phyloP scores from a whole-genome alignment of 768 basidiomycete species.

The Naganishia friedmannii region DNA sequence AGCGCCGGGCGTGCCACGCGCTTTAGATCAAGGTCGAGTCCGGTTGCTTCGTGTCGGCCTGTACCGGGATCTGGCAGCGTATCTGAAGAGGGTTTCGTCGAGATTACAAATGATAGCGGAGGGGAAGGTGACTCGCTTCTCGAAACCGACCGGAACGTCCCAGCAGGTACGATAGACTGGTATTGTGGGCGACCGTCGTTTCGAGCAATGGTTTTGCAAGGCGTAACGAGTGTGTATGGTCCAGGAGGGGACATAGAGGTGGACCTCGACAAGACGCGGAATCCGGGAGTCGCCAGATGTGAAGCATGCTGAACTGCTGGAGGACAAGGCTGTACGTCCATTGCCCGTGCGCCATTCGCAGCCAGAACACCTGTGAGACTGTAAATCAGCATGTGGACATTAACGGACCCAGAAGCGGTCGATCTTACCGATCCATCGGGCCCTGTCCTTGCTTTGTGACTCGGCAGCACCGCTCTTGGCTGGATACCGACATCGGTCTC shows the following conservation, averaged over 20 bases:
- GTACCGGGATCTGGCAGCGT: not conserved
- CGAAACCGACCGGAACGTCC: not conserved
- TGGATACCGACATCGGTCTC: not conserved
- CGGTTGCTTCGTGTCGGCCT: not conserved
- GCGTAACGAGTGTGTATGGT: not conserved
- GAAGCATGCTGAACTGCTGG: not conserved
- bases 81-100: not conserved
- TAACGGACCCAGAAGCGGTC: not conserved
- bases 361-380: slow-evolving; percentile 33
- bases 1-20: not conserved
- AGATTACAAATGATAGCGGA: not conserved
- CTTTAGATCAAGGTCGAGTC: not conserved
- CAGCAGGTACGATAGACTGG: not conserved
- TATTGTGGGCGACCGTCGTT: not conserved
- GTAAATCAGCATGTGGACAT: not conserved
- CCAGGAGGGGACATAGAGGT: not conserved
- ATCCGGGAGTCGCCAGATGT: not conserved
- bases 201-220: not conserved
- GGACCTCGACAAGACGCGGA: slow-evolving; percentile 9
- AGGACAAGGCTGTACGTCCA: slow-evolving; percentile 40
- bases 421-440: slow-evolving; percentile 50
- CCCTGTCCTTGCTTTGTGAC: slow-evolving; percentile 29
- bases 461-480: not conserved
- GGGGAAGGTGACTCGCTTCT: not conserved
- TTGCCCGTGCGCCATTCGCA: slow-evolving; percentile 45